These are phyloP conservation scores for Dictyostelium brefeldianum DNA, from an alignment of 78 protist genomes.

Conservation along the genomic window DNA sequence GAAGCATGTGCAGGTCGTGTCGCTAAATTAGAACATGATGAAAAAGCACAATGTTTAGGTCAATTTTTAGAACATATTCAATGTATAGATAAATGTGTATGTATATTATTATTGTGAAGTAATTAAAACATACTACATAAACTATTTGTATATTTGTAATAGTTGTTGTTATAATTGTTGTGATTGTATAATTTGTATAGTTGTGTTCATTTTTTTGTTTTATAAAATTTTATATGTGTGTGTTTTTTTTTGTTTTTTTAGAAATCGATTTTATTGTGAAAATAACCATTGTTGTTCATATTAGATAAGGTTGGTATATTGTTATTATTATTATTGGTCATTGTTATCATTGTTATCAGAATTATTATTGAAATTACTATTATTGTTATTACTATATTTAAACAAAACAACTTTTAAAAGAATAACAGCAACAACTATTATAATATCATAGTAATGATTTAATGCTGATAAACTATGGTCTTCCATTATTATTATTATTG, in stretches of 20 bases:
- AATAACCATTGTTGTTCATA: background rate
- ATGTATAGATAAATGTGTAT: slow-evolving; percentile 79
- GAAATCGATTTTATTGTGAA: background rate
- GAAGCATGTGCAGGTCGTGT: slow-evolving; percentile 49
- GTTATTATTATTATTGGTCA: slow-evolving; percentile 22
- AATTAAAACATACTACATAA: background rate
- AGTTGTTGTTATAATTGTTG: background rate
- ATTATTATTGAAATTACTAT: slow-evolving; percentile 18
- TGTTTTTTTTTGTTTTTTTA: background rate
- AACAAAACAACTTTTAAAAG: background rate
- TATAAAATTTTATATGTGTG: background rate
- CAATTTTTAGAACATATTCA: slow-evolving; percentile 75
- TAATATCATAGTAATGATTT: background rate
- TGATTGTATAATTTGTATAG: background rate
- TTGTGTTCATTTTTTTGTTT: background rate
- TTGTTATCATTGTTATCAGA: slow-evolving; percentile 14
- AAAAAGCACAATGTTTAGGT: slow-evolving; percentile 82
- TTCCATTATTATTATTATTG: background rate
- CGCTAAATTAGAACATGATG: slow-evolving; percentile 51
- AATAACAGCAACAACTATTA: background rate
- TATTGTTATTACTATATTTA: background rate
- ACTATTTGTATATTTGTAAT: background rate
- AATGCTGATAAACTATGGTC: background rate
- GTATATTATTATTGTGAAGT: background rate
- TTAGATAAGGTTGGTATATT: background rate